Evolutionary conservation across 2,329 filamentous ascomycete genomes (phyloP).

Genomic region (Sporothrix phasma): DNA sequence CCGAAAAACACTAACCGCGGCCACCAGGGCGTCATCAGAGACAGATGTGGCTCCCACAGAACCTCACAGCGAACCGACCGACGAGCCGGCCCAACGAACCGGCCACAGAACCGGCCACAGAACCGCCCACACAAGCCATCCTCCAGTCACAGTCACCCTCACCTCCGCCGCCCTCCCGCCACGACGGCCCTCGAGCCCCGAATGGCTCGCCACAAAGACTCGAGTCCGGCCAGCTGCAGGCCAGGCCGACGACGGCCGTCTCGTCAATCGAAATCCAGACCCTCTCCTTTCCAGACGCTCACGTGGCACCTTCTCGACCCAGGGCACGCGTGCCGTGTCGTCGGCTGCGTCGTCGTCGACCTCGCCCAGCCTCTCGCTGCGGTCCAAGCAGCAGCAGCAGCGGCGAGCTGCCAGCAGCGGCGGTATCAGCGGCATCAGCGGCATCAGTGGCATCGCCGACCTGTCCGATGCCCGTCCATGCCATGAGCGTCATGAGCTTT

Average conservation of each 20-base stretch:
- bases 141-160: conserved; percentile 30
- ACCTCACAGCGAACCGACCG: no score
- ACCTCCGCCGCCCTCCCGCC: conserved; percentile 44
- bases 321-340: conserved; percentile 28
- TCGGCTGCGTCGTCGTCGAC: conserved; percentile 23
- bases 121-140: conserved; percentile 25
- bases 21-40: no score
- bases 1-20: no score
- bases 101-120: not conserved
- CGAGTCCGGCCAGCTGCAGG: conserved; percentile 34
- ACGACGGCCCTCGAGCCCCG: conserved; percentile 19
- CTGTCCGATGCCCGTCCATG: conserved; percentile 43
- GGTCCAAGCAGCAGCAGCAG: not conserved
- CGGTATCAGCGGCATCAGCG: not conserved
- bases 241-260: conserved; percentile 73
- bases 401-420: conserved; percentile 13
- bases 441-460: not conserved
- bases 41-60: no score
- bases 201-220: conserved; percentile 21
- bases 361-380: conserved; percentile 7
- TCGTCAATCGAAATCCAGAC: conserved; percentile 74
- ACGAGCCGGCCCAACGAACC: no score
- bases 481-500: conserved; percentile 58
- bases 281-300: conserved; percentile 60
- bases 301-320: conserved; percentile 50